Percentiles rank a stretch among this genome's conserved stretches.
Conservation (phyloP, 495 filamentous ascomycete species). For the Penicillium psychrofluorescens region DNA sequence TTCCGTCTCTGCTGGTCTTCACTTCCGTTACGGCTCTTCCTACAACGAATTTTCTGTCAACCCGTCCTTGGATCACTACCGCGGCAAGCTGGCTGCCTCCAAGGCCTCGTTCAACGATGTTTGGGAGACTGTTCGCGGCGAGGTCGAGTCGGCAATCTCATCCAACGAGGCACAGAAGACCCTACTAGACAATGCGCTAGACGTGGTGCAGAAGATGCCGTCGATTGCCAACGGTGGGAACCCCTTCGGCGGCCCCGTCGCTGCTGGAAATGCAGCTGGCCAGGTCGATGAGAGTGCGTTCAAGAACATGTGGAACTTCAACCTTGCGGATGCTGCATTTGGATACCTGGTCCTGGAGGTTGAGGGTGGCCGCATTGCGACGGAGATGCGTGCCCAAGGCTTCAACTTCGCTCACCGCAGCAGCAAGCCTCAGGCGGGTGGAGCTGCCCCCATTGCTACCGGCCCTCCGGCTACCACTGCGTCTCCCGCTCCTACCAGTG, state of each 20-base stretch:
- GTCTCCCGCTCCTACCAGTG: conserved; percentile 26
- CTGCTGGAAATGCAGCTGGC: conserved; percentile 65
- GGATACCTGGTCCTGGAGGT: conserved; percentile 93
- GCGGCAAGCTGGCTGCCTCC: conserved; percentile 97
- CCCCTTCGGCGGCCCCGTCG: conserved; percentile 82
- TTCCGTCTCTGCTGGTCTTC: conserved; percentile 92
- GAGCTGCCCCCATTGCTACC: conserved; percentile 24
- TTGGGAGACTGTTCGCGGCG: conserved; percentile 95
- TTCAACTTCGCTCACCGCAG: conserved; percentile 97
- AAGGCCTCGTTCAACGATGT: conserved; percentile 99
- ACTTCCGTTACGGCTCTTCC: conserved; percentile 98
- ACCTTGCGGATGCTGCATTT: conserved; percentile 94
- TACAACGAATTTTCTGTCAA: conserved; percentile 99
- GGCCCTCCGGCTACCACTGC: conserved; percentile 33
- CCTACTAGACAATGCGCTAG: conserved; percentile 79
- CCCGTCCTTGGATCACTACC: conserved; percentile 95
- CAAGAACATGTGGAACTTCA: conserved; percentile 99
- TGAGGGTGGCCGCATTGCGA: conserved; percentile 88
- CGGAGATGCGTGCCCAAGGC: conserved; percentile 95
- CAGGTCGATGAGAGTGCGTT: conserved; percentile 98
- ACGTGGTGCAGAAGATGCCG: conserved; percentile 94
- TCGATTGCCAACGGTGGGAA: conserved; percentile 88
- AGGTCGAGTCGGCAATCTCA: conserved; percentile 87
- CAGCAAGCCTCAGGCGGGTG: conserved; percentile 37
- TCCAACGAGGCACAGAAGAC: conserved; percentile 90